Evolutionary conservation across 495 filamentous ascomycete genomes (phyloP).

Genomic region (Chaetomium tenue): DNA sequence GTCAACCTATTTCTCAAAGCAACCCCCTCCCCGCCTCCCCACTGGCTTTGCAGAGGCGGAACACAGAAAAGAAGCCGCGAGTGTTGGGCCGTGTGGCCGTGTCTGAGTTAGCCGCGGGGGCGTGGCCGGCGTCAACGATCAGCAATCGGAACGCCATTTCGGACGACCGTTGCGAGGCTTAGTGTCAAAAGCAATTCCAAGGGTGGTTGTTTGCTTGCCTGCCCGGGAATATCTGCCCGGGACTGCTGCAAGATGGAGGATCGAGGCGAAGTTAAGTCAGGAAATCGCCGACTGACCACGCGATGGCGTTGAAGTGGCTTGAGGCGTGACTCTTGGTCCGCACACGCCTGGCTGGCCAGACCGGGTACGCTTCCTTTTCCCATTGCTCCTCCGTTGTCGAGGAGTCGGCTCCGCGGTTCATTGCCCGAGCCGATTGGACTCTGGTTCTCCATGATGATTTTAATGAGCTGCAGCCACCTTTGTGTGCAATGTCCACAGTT

Average conservation of each 20-base stretch:
- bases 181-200: slow-evolving; percentile 5
- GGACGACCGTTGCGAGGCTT: slow-evolving; percentile 9
- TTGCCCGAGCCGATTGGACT: neutral
- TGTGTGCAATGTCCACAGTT: slow-evolving; percentile 32
- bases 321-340: neutral
- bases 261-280: neutral
- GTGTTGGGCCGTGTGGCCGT: neutral
- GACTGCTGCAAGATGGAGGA: slow-evolving; percentile 22
- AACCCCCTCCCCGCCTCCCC: too few relatives aligned
- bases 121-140: neutral
- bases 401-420: neutral
- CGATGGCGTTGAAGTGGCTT: slow-evolving; percentile 20
- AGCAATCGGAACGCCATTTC: neutral
- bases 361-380: neutral
- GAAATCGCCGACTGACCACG: slow-evolving; percentile 12
- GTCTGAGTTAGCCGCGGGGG: neutral
- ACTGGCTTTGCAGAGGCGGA: too few relatives aligned
- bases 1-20: too few relatives aligned
- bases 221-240: slow-evolving; percentile 9
- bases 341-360: slow-evolving; percentile 1
- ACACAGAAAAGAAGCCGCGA: neutral
- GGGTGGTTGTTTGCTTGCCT: slow-evolving; percentile 3
- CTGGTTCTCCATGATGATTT: slow-evolving; percentile 8
- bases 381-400: neutral
- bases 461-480: neutral